Evolutionary conservation across 495 filamentous ascomycete species (phyloP).

Genomic region (Penicillium ochrochloron): DNA sequence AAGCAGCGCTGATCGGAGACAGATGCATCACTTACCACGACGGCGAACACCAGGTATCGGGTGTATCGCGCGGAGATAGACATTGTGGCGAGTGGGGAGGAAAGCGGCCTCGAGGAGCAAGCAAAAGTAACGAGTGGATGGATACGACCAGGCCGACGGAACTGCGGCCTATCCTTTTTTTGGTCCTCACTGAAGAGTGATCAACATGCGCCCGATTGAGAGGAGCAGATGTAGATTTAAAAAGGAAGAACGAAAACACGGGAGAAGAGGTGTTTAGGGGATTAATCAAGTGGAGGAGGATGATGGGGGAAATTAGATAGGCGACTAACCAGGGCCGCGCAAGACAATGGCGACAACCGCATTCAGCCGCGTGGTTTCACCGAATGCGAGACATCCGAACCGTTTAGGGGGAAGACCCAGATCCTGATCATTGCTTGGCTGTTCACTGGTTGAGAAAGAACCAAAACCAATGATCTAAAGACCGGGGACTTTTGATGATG

Average conservation of each 20-base stretch:
- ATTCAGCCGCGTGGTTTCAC: slow-evolving; percentile 35
- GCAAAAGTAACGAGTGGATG: slow-evolving; percentile 15
- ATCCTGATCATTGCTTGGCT: background rate
- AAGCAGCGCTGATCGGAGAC: background rate
- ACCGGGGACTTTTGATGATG: background rate
- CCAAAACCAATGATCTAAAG: background rate
- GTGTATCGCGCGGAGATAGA: slow-evolving; percentile 70
- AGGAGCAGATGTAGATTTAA: slow-evolving; percentile 1
- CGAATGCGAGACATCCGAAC: slow-evolving; percentile 22
- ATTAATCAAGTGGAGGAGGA: background rate
- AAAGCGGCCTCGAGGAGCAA: slow-evolving; percentile 13
- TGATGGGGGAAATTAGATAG: slow-evolving; percentile 1
- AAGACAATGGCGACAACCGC: slow-evolving; percentile 34
- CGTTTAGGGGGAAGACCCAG: slow-evolving; percentile 8
- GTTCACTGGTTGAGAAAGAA: no score
- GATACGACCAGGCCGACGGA: slow-evolving; percentile 14
- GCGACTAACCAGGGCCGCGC: slow-evolving; percentile 29
- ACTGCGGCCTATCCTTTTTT: slow-evolving; percentile 15
- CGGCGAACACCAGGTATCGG: slow-evolving; percentile 87
- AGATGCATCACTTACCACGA: slow-evolving; percentile 66
- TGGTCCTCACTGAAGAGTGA: slow-evolving; percentile 5
- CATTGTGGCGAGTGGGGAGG: slow-evolving; percentile 53
- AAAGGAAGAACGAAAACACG: slow-evolving; percentile 7
- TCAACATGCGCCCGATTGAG: slow-evolving; percentile 13
- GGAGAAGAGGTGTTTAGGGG: background rate